phyloP scores from a whole-genome alignment of 139 green algal genomes.

The Zygnema circumcarinatum region DNA sequence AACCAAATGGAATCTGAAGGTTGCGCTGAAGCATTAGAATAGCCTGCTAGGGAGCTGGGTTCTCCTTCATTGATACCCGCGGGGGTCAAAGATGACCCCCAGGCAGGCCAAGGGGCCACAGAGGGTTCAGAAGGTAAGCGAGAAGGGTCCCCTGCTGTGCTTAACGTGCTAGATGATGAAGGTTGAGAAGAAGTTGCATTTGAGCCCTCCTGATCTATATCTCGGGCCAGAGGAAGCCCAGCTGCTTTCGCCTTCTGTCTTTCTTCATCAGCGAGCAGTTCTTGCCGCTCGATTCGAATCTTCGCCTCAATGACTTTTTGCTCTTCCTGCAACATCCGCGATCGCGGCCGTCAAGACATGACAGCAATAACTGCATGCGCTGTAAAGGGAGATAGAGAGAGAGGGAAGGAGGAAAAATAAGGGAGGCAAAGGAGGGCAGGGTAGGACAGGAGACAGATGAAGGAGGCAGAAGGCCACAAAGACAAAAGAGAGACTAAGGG shows the following conservation, averaged over 20 bases:
- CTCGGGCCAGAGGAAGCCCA: not conserved
- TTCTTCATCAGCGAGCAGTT: conserved; percentile 2
- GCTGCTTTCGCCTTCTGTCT: not conserved
- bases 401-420: too few species aligned
- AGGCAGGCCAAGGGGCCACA: not conserved
- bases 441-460: too few species aligned
- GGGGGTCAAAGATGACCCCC: not conserved
- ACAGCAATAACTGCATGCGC: too few species aligned
- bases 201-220: too few species aligned
- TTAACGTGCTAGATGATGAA: too few species aligned
- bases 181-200: too few species aligned
- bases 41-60: not conserved
- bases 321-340: conserved; percentile 44
- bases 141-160: not conserved
- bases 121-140: not conserved
- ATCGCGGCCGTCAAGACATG: too few species aligned
- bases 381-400: too few species aligned
- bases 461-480: too few species aligned
- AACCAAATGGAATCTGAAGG: not conserved
- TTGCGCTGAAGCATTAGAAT: not conserved
- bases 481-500: too few species aligned
- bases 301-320: conserved; percentile 61
- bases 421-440: too few species aligned
- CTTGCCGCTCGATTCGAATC: conserved; percentile 52
- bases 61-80: not conserved